Conservation (phyloP, 1,139 yeast species). For the Yamadazyma sp. region DNA sequence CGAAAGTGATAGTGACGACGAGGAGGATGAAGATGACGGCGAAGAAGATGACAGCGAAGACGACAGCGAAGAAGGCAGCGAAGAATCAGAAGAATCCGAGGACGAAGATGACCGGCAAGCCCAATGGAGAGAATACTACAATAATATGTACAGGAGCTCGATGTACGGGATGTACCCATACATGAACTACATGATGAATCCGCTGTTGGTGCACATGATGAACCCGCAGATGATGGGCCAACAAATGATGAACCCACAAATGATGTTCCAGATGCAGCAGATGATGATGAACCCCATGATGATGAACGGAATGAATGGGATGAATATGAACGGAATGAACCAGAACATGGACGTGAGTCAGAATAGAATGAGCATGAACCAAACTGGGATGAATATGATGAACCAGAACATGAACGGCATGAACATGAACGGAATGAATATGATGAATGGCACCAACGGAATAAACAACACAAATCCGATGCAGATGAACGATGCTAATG, state of each 20-base stretch:
- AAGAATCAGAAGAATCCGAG: constrained; percentile 5
- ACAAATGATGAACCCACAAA: constrained; percentile 13
- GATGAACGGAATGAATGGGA: constrained; percentile 30
- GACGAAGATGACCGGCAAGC: constrained; percentile 9
- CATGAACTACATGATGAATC: constrained; percentile 12
- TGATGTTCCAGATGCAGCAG: constrained; percentile 14
- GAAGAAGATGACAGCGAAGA: constrained; percentile 11
- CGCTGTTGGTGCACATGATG: constrained; percentile 6
- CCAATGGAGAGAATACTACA: constrained; percentile 18
- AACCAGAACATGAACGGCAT: constrained; percentile 2
- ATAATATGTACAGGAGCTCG: constrained; percentile 15
- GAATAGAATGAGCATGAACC: neutral
- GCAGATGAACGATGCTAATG: constrained; percentile 5
- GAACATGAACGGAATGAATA: constrained; percentile 6
- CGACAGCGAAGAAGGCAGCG: constrained; percentile 10
- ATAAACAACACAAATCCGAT: neutral
- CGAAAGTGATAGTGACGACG: constrained; percentile 16
- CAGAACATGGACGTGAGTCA: neutral
- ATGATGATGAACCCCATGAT: constrained; percentile 12
- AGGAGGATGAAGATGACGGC: constrained; percentile 17
- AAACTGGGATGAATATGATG: constrained; percentile 3
- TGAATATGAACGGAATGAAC: constrained; percentile 21
- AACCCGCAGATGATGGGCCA: constrained; percentile 8
- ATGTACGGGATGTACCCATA: constrained; percentile 14
- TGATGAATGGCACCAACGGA: constrained; percentile 2